Conservation (phyloP, 169 alveolate species). For the Babesia bigemina region DNA sequence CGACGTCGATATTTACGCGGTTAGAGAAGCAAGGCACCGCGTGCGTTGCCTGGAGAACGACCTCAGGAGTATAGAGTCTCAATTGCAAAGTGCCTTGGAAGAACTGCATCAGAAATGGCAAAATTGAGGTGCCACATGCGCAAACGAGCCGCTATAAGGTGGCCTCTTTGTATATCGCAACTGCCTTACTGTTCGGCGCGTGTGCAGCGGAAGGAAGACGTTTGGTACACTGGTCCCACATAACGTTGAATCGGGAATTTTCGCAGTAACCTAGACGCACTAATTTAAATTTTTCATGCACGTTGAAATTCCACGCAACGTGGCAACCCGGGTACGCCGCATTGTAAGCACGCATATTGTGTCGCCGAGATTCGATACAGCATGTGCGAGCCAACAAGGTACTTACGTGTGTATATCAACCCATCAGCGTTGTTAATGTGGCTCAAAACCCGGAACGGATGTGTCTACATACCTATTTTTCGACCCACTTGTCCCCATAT, state of each 20-base stretch:
- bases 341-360: no score
- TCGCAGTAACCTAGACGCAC: neutral
- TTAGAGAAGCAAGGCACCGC: constrained; percentile 73
- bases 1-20: constrained; percentile 74
- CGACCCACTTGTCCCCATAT: neutral
- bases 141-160: neutral
- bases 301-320: neutral
- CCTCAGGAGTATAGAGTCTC: constrained; percentile 34
- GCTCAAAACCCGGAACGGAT: neutral
- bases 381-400: no score
- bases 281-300: neutral
- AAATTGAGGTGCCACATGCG: neutral
- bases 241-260: no score
- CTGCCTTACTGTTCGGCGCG: neutral
- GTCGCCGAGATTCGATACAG: no score
- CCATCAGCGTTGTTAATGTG: no score
- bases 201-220: no score
- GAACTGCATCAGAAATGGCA: constrained; percentile 24
- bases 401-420: no score
- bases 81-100: constrained; percentile 40
- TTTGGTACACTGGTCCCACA: no score
- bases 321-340: no score
- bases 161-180: neutral
- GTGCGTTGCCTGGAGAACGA: constrained; percentile 71
- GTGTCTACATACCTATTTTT: neutral